Evolutionary conservation across 768 basidiomycete genomes (phyloP).

Genomic region (Hypsizygus marmoreus): DNA sequence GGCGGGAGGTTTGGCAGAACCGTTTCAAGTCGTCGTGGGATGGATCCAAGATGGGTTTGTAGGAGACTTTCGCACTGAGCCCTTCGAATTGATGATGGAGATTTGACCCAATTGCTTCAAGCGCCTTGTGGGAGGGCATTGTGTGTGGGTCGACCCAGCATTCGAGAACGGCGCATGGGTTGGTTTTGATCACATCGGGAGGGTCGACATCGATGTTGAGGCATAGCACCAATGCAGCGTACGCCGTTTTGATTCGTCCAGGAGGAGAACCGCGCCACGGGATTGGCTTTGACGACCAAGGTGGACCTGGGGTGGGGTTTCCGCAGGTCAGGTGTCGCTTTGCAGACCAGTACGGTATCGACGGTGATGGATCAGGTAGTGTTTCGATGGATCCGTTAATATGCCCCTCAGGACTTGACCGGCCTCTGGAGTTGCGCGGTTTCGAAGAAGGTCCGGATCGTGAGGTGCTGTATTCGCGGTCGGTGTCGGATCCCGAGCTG

Average conservation of each 20-base stretch:
- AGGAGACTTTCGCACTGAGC: conserved; percentile 89
- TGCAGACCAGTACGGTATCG: conserved; percentile 81
- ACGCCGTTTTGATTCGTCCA: conserved; percentile 87
- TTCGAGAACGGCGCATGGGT: conserved; percentile 92
- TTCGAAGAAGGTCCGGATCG: conserved; percentile 51
- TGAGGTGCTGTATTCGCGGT: conserved; percentile 48
- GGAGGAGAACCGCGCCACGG: conserved; percentile 82
- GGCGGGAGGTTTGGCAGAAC: conserved; percentile 81
- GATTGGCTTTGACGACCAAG: conserved; percentile 64
- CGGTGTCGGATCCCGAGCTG: conserved; percentile 57
- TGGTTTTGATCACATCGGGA: conserved; percentile 96
- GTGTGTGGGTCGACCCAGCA: conserved; percentile 98
- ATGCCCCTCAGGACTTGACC: conserved; percentile 37
- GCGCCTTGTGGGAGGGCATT: conserved; percentile 89
- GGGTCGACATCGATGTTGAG: conserved; percentile 98
- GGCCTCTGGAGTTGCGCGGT: conserved; percentile 32
- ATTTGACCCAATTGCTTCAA: conserved; percentile 91
- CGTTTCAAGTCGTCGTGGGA: conserved; percentile 91
- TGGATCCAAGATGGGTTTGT: conserved; percentile 94
- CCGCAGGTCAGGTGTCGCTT: conserved; percentile 92
- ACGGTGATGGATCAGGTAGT: conserved; percentile 51
- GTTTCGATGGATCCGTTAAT: conserved; percentile 48
- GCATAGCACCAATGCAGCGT: conserved; percentile 87
- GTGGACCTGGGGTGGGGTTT: conserved; percentile 73
- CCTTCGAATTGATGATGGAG: conserved; percentile 95